A percentile compares a stretch with the other conserved stretches of the same genome.
Conservation (phyloP, 1,284 basidiomycete species). For the Jaminaea rosea region DNA sequence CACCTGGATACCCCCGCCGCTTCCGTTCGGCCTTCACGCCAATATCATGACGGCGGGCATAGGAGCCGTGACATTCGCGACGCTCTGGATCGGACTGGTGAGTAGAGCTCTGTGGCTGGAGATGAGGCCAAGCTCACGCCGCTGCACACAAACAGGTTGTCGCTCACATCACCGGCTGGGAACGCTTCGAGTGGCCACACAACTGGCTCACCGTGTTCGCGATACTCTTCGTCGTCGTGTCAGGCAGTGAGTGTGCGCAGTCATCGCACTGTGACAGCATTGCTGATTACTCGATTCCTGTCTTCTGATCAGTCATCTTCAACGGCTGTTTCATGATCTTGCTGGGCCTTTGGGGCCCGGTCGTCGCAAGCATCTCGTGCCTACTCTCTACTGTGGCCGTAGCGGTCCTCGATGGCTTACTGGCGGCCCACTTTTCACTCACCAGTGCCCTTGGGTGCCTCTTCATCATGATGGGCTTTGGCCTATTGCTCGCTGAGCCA, state of each 20-base stretch:
- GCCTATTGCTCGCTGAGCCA: neutral
- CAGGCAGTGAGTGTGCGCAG: constrained; percentile 11
- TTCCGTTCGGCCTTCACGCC: constrained; percentile 44
- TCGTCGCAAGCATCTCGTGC: constrained; percentile 41
- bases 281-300: neutral
- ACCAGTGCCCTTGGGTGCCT: neutral
- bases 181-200: constrained; percentile 34
- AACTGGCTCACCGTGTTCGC: constrained; percentile 18
- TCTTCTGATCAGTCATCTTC: constrained; percentile 26
- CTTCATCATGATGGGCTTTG: neutral
- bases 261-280: neutral
- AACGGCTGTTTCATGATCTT: constrained; percentile 41
- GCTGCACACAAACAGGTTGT: constrained; percentile 5
- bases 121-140: neutral
- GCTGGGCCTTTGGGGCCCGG: constrained; percentile 43
- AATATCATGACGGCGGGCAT: constrained; percentile 45
- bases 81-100: constrained; percentile 36
- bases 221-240: constrained; percentile 20
- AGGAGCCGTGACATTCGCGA: constrained; percentile 26
- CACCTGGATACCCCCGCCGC: constrained; percentile 26
- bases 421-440: neutral
- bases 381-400: constrained; percentile 34
- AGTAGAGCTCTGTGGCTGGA: constrained; percentile 1
- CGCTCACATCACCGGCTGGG: constrained; percentile 25
- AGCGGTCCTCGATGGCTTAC: neutral